Conservation (phyloP, 331 rosid genomes). For the Erythrophleum ivorense region DNA sequence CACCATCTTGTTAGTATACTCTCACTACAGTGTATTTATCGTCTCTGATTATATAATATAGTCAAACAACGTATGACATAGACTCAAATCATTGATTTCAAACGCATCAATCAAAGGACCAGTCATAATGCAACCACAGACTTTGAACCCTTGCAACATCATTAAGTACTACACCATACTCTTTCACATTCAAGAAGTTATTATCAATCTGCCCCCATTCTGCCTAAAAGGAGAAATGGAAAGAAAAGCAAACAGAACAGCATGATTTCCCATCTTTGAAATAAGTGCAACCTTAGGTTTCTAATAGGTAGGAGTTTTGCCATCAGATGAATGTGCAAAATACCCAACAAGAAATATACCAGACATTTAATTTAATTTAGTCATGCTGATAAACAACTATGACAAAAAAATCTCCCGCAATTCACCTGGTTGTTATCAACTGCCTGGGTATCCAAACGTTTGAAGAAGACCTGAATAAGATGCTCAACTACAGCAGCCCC, state of each 20-base stretch:
- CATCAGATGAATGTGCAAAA: slow-evolving; percentile 16
- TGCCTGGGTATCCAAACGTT: slow-evolving; percentile 73
- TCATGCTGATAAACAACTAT: not conserved
- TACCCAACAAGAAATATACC: slow-evolving; percentile 10
- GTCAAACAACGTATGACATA: not conserved
- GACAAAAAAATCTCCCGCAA: slow-evolving; percentile 21
- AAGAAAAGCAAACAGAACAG: not conserved
- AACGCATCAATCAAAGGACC: not conserved
- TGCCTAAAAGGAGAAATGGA: not conserved
- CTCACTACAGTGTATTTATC: not conserved
- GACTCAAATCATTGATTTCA: not conserved
- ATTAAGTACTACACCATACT: not conserved
- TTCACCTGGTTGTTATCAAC: slow-evolving; percentile 87
- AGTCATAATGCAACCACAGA: not conserved
- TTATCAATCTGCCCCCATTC: not conserved
- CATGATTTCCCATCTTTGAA: not conserved
- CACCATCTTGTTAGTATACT: too few relatives aligned
- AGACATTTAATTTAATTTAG: slow-evolving; percentile 8
- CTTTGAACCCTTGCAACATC: not conserved
- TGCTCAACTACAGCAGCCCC: slow-evolving; percentile 82
- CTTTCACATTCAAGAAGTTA: not conserved
- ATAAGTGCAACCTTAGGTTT: not conserved
- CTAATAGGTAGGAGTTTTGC: not conserved
- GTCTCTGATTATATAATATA: not conserved
- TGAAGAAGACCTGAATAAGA: slow-evolving; percentile 85